These are phyloP conservation scores for Microthyrium microscopicum DNA, from an alignment of 2,329 filamentous ascomycete genomes.

Conservation along the genomic window DNA sequence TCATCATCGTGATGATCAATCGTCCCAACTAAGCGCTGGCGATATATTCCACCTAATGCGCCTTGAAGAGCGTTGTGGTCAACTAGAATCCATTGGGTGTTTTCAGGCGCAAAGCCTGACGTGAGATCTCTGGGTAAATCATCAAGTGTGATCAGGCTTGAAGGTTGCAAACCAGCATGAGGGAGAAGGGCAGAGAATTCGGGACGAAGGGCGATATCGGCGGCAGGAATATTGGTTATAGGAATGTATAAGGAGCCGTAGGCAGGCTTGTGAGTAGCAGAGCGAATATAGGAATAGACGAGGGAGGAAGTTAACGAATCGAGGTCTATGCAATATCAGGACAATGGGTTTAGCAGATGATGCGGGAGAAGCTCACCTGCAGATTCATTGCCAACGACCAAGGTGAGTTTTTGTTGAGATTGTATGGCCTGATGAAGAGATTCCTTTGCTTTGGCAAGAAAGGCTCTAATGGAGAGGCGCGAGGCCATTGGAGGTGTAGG, in stretches of 20 bases:
- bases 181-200: slow-evolving; percentile 52
- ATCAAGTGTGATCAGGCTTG: slow-evolving; percentile 49
- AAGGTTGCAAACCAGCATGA: slow-evolving; percentile 39
- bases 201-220: slow-evolving; percentile 54
- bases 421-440: slow-evolving; percentile 24
- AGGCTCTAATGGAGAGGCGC: slow-evolving; percentile 28
- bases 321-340: slow-evolving; percentile 44
- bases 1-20: slow-evolving; percentile 74
- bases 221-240: slow-evolving; percentile 50
- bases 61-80: slow-evolving; percentile 66
- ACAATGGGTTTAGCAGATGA: neutral
- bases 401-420: slow-evolving; percentile 24
- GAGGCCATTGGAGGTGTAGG: slow-evolving; percentile 13
- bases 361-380: slow-evolving; percentile 20
- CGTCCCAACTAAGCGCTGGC: slow-evolving; percentile 40
- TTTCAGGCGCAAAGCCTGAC: slow-evolving; percentile 29
- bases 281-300: slow-evolving; percentile 57
- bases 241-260: slow-evolving; percentile 43
- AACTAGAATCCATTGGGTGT: slow-evolving; percentile 56
- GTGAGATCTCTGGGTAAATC: slow-evolving; percentile 39
- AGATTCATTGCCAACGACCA: slow-evolving; percentile 38
- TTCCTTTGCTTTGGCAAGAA: slow-evolving; percentile 28
- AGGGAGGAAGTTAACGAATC: slow-evolving; percentile 65
- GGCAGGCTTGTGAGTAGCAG: slow-evolving; percentile 28
- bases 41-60: slow-evolving; percentile 36